phyloP scores from a whole-genome alignment of 768 basidiomycete genomes.

The Rhizopogon rudus region DNA sequence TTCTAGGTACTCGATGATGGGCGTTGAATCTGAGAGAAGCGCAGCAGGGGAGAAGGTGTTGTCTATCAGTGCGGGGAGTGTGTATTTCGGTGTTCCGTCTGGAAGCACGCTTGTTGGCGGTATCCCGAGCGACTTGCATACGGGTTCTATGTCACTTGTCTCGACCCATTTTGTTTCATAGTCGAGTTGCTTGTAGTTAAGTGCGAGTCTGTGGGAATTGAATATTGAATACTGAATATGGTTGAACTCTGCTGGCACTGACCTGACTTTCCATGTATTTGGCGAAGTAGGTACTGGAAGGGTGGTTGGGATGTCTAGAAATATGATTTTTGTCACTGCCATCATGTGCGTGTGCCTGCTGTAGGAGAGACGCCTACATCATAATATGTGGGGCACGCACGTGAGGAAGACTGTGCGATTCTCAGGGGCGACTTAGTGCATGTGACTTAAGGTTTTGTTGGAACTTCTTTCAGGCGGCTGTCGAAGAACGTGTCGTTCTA shows the following conservation, averaged over 20 bases:
- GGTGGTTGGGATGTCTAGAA: slow-evolving; percentile 6
- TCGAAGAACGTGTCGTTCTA: no score
- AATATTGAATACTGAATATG: background rate
- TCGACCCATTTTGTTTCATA: slow-evolving; percentile 24
- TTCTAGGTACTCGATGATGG: slow-evolving; percentile 35
- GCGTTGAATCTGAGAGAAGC: slow-evolving; percentile 28
- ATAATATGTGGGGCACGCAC: no score
- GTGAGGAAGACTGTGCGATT: no score
- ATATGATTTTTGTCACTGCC: slow-evolving; percentile 8
- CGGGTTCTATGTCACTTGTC: slow-evolving; percentile 20
- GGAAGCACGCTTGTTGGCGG: slow-evolving; percentile 22
- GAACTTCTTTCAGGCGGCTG: no score
- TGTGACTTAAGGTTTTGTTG: no score
- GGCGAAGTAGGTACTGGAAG: slow-evolving; percentile 7
- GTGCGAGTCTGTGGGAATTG: slow-evolving; percentile 10
- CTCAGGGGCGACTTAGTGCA: no score
- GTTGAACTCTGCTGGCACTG: background rate
- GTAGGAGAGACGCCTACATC: no score
- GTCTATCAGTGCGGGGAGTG: slow-evolving; percentile 28
- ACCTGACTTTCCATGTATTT: slow-evolving; percentile 11
- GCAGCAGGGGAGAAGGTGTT: slow-evolving; percentile 14
- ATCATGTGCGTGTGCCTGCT: background rate
- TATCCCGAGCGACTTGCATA: slow-evolving; percentile 20
- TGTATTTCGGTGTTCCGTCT: slow-evolving; percentile 24
- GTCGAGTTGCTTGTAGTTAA: slow-evolving; percentile 25